Conservation (phyloP, 1,284 basidiomycete species). For the Phellopilus nigrolimitatus region DNA sequence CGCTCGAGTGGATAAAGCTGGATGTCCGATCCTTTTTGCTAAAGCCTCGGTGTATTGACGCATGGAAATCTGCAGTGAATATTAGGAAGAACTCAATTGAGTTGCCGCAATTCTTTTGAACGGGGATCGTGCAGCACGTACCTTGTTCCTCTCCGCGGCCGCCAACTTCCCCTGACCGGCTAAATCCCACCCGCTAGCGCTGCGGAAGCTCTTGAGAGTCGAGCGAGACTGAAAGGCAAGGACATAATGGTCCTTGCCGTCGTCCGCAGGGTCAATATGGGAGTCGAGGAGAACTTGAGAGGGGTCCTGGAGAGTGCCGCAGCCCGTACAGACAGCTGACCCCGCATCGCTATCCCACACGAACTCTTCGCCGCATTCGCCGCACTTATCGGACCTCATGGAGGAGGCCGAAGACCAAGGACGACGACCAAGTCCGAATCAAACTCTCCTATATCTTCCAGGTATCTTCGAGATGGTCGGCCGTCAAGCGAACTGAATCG, state of each 20-base stretch:
- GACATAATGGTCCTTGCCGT: constrained; percentile 13
- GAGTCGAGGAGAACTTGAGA: constrained; percentile 52
- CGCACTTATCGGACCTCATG: constrained; percentile 29
- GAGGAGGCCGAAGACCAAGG: background rate
- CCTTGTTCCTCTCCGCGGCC: constrained; percentile 53
- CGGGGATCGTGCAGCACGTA: constrained; percentile 25
- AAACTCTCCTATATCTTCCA: too few species aligned
- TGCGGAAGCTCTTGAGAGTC: constrained; percentile 43
- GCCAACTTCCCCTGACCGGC: constrained; percentile 58
- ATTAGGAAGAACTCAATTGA: background rate
- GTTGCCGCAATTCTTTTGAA: too few species aligned
- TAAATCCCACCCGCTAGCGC: constrained; percentile 48
- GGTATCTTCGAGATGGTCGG: background rate
- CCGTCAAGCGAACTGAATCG: background rate
- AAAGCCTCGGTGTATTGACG: constrained; percentile 55
- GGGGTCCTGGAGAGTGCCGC: constrained; percentile 61
- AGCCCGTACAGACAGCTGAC: constrained; percentile 57
- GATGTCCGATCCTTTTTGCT: constrained; percentile 47
- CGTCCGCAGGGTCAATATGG: constrained; percentile 34
- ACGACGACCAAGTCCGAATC: constrained; percentile 2
- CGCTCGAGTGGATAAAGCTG: constrained; percentile 56
- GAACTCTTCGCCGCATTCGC: constrained; percentile 48
- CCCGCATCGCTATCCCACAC: constrained; percentile 52
- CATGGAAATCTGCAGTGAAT: constrained; percentile 49
- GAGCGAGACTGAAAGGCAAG: constrained; percentile 24